Percentiles rank a stretch among this genome's conserved stretches.
These are phyloP conservation scores for Aspergillus panamensis DNA, from an alignment of 495 filamentous ascomycete species.

Conservation along the genomic window DNA sequence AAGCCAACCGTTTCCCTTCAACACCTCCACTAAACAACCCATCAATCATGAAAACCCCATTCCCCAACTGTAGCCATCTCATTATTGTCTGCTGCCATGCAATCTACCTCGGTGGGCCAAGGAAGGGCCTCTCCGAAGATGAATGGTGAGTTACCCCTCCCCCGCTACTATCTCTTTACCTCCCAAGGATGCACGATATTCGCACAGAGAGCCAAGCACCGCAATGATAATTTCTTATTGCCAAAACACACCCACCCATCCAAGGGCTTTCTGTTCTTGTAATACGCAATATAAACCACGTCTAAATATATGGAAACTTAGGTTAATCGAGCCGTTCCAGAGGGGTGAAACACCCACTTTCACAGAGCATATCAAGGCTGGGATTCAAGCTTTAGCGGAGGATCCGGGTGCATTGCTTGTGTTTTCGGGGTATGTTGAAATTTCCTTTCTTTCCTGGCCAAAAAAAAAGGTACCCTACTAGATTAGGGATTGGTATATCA, in stretches of 20 bases:
- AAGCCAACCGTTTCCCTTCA: too few species aligned
- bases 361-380: constrained; percentile 64
- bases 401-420: constrained; percentile 48
- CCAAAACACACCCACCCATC: background rate
- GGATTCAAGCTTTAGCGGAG: constrained; percentile 46
- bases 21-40: background rate
- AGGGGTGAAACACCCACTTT: constrained; percentile 69
- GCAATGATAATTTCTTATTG: background rate
- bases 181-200: background rate
- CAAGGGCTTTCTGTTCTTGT: background rate
- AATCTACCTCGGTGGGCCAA: constrained; percentile 67
- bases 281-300: background rate
- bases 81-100: constrained; percentile 80
- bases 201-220: background rate
- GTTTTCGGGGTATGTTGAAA: constrained; percentile 62
- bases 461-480: background rate
- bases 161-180: background rate
- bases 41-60: constrained; percentile 1
- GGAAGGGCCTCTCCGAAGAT: constrained; percentile 51
- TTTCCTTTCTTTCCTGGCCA: background rate
- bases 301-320: constrained; percentile 11
- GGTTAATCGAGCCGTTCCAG: constrained; percentile 66
- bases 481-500: background rate
- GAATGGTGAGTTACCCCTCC: constrained; percentile 56
- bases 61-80: constrained; percentile 38